Evolutionary conservation across 352 stramenopile species (phyloP), one percentile per base, ranked within the genome.

Genomic region (Phytophthora tentaculata): DNA sequence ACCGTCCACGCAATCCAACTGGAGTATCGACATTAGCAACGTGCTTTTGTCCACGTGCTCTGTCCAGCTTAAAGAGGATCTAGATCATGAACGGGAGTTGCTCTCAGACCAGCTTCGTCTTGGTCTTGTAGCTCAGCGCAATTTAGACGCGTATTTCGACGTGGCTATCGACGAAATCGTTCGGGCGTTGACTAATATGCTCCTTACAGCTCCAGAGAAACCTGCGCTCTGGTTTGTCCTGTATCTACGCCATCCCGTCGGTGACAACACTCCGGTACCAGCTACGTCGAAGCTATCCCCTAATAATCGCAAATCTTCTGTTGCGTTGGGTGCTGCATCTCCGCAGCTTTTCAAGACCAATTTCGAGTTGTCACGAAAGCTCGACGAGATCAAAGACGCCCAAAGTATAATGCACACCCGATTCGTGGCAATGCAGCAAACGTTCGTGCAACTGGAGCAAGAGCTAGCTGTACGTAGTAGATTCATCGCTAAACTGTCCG

Each of bases 291-390:
- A 14, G 32, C 14, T 39, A 14, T 39, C 32, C 32, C 12, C 32
- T 62, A 8, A 26, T 1, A 32, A 54, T 5, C 57, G 50, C 1
- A 62, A 64, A 13, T 72, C 64, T 47, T 69, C 56, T 12, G 64
- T 64, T 37, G 56, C 43, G 0, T 59, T 67, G 23, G 28, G 41
- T 17, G 39, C 61, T 20, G 51, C 51, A 45, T 71, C 67, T 2
- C 61, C 73, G 19, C 48, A 80, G 10, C 73, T 89, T 29, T 84
- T 89, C 70, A 80, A 78, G 58, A 90, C 76, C 10, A 89, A 88
- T 65, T 84, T 83, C 26, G 83, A 91, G 57, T 66, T 91, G 20
- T 73, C 76, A 29, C 75, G 69, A 26, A 89, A 84, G 37, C 71
- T 90, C 8, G 80, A 92, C 5, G 37, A 59, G 10, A 73, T 89